Percentiles rank a stretch among this genome's conserved stretches.
These are phyloP conservation scores for Piromyces finnis DNA, from an alignment of 192 early-diverging fungal species.

Conservation along the genomic window DNA sequence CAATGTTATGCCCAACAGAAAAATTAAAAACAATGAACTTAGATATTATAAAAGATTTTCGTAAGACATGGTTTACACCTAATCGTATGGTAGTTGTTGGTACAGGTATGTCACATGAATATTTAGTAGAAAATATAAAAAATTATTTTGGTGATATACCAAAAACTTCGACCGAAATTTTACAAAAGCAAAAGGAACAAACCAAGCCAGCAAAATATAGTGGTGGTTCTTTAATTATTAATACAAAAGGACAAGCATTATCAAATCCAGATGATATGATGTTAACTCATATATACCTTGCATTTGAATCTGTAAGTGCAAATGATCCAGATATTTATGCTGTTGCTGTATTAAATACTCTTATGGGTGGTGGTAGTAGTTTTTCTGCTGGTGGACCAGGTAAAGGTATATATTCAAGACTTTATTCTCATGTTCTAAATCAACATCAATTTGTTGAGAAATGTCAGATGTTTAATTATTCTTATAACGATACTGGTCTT, in stretches of 20 bases:
- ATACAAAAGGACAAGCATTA: constrained; percentile 38
- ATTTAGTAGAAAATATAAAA: constrained; percentile 47
- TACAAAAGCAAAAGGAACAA: constrained; percentile 5
- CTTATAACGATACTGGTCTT: constrained; percentile 74
- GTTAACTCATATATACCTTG: constrained; percentile 76
- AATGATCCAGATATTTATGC: constrained; percentile 81
- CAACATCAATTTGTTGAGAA: constrained; percentile 87
- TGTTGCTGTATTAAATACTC: constrained; percentile 68
- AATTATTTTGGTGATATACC: constrained; percentile 59
- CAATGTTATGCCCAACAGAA: constrained; percentile 49
- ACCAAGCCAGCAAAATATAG: constrained; percentile 46
- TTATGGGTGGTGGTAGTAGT: constrained; percentile 89
- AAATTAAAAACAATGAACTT: constrained; percentile 49
- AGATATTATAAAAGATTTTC: constrained; percentile 48
- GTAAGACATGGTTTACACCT: constrained; percentile 68
- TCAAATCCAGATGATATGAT: constrained; percentile 27
- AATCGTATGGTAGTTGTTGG: constrained; percentile 82
- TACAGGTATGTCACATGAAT: constrained; percentile 70
- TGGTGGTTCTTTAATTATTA: constrained; percentile 57
- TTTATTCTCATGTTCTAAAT: constrained; percentile 89
- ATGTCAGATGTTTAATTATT: constrained; percentile 80
- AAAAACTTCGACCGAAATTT: constrained; percentile 4
- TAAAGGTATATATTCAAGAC: constrained; percentile 95
- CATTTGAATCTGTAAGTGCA: constrained; percentile 68
- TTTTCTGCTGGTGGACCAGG: constrained; percentile 96